Base-by-base conservation (phyloP, 257 asterid species). In the Cruciata laevipes region DNA sequence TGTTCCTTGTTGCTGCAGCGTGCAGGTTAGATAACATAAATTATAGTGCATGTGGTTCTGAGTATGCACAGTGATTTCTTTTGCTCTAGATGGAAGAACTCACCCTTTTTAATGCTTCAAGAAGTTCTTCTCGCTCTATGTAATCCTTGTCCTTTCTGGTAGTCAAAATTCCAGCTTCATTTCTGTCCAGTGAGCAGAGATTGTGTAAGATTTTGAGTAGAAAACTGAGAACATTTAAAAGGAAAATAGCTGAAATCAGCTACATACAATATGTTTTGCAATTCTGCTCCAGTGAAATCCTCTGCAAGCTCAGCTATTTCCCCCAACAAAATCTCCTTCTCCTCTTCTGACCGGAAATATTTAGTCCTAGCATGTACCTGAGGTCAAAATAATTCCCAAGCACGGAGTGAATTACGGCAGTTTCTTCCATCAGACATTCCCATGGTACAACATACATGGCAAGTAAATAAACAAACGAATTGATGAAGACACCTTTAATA, bases 321-420 rank as follows among this genome's bases (percentile, higher is more conserved):
- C 76, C 74, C 81, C 76, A 94, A 91, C 72, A 94, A 79, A 73
- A 76, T 78, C 73, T 86, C 95, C 87, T 90, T 90, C 84, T 87
- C 96, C 80, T 82, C 95, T 83, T 94, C 97, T 32, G 96, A 94
- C 37, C 87, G 88, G 75, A 94, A 94, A 79, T 76, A 88, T 82
- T 94, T 94, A 77, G 91, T 94, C 73, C 96, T 87, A 76, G 99
- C 97, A 83, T 94, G 99, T 73, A 94, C 99, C 99, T 94, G 67
- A 44, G 68, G 75, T 74, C 61, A 33, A 66, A 21, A 76, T 69
- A 32, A 76, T 72, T 74, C 61, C 71, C 71, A n/a, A 62, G 63
- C 58, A 63, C 18, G 68, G 44, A 59, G 65, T 61, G 58, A 18
- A 25, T 12, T 8, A 27, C 44, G 6, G 12, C 17, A 23, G 11